These are phyloP conservation scores for Xylaria sp. DNA, from an alignment of 2,329 filamentous ascomycete genomes.

Conservation along the genomic window DNA sequence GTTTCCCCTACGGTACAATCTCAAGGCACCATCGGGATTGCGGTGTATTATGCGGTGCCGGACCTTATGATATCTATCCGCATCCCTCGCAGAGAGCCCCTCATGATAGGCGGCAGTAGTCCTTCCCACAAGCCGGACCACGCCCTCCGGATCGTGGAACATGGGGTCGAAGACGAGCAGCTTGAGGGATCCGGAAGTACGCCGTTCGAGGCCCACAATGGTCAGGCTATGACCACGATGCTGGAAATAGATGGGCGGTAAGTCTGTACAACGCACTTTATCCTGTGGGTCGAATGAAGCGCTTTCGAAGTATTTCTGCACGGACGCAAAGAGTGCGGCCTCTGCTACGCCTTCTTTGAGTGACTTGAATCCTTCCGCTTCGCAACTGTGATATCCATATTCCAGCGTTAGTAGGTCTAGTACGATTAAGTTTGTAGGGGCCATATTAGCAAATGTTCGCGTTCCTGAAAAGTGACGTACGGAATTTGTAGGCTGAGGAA, in stretches of 20 bases:
- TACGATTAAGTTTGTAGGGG: too few relatives aligned
- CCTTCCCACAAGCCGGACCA: conserved; percentile 63
- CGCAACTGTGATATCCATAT: conserved; percentile 54
- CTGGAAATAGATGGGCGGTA: conserved; percentile 90
- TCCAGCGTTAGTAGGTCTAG: not conserved
- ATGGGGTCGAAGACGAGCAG: conserved; percentile 89
- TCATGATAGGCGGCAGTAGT: not conserved
- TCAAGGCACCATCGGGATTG: conserved; percentile 62
- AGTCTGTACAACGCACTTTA: conserved; percentile 72
- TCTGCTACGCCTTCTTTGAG: conserved; percentile 54
- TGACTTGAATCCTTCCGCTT: conserved; percentile 65
- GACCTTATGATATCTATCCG: conserved; percentile 41
- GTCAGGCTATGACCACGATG: conserved; percentile 89
- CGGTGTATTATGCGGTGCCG: conserved; percentile 43
- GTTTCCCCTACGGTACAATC: conserved; percentile 73
- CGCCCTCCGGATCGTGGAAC: conserved; percentile 70
- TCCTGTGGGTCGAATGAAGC: conserved; percentile 55
- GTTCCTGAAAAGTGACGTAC: conserved; percentile 58
- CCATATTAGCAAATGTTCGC: too few relatives aligned
- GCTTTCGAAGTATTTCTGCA: conserved; percentile 78
- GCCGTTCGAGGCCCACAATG: conserved; percentile 82
- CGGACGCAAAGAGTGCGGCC: conserved; percentile 64
- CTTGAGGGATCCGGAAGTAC: conserved; percentile 65
- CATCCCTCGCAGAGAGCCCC: not conserved
- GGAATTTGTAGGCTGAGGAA: conserved; percentile 72